phyloP scores from a whole-genome alignment of 768 basidiomycete species.

The Lyophyllum shimeji region DNA sequence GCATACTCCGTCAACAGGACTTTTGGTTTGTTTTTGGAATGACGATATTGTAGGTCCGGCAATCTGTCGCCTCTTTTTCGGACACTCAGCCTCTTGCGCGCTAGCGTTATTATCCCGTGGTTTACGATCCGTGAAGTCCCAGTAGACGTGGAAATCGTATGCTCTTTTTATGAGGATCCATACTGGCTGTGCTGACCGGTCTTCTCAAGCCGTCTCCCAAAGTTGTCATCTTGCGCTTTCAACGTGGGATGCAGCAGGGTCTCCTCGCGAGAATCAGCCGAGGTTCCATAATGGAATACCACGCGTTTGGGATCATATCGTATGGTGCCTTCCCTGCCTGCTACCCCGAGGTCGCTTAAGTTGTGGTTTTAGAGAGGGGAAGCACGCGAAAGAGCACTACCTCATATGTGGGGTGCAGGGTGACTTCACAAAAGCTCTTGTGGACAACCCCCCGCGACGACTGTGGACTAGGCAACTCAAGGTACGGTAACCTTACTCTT shows the following conservation, averaged over 20 bases:
- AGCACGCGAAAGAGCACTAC: constrained; percentile 73
- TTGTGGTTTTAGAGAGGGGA: constrained; percentile 55
- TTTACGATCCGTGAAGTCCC: constrained; percentile 72
- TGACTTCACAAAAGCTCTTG: constrained; percentile 76
- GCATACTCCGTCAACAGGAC: constrained; percentile 65
- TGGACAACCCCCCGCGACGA: constrained; percentile 66
- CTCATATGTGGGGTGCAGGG: constrained; percentile 85
- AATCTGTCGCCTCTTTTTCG: constrained; percentile 11
- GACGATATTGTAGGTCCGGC: constrained; percentile 60
- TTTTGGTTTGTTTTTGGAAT: constrained; percentile 80
- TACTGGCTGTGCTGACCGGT: constrained; percentile 4
- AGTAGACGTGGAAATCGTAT: constrained; percentile 75
- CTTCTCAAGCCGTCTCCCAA: constrained; percentile 69
- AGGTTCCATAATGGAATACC: constrained; percentile 76
- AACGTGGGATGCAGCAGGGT: constrained; percentile 87
- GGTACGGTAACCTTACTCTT: constrained; percentile 35
- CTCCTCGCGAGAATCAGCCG: constrained; percentile 78
- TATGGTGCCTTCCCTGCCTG: constrained; percentile 32
- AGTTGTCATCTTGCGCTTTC: constrained; percentile 75
- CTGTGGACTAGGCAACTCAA: constrained; percentile 84
- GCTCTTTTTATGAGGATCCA: constrained; percentile 20
- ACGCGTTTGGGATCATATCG: constrained; percentile 85
- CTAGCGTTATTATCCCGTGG: constrained; percentile 74
- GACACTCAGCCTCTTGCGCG: constrained; percentile 1
- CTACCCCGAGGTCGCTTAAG: constrained; percentile 1